These are phyloP conservation scores for Luzula sylvatica DNA, from an alignment of 176 grass and related monocot species.

Conservation along the genomic window DNA sequence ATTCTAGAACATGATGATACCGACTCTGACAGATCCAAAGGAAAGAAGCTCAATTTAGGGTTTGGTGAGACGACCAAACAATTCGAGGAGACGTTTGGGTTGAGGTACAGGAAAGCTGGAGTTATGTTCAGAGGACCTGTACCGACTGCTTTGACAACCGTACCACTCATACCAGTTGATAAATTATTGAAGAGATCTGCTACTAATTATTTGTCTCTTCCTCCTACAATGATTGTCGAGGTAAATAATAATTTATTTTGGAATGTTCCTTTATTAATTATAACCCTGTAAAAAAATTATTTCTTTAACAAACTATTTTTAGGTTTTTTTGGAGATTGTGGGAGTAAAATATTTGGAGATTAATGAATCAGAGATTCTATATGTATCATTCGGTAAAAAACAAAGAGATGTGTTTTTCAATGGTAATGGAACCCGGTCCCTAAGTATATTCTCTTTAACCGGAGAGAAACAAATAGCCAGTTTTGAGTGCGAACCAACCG, in stretches of 20 bases:
- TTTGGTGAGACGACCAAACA: slow-evolving; percentile 54
- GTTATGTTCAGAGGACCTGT: slow-evolving; percentile 58
- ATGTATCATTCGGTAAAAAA: slow-evolving; percentile 61
- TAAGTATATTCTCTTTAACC: slow-evolving; percentile 40
- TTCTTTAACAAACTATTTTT: neutral
- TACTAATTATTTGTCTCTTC: slow-evolving; percentile 7
- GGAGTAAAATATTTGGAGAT: slow-evolving; percentile 53
- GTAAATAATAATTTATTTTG: slow-evolving; percentile 20
- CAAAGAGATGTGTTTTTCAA: slow-evolving; percentile 50
- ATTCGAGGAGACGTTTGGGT: slow-evolving; percentile 55
- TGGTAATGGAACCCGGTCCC: slow-evolving; percentile 32
- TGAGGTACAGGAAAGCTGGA: slow-evolving; percentile 81
- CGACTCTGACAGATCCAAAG: slow-evolving; percentile 55
- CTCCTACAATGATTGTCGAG: slow-evolving; percentile 33
- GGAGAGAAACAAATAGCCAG: slow-evolving; percentile 41
- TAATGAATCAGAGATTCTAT: slow-evolving; percentile 37
- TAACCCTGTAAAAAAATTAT: neutral
- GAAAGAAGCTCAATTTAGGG: slow-evolving; percentile 63
- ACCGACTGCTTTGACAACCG: slow-evolving; percentile 50
- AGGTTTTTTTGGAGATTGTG: slow-evolving; percentile 84
- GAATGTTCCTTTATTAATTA: neutral
- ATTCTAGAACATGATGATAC: slow-evolving; percentile 86
- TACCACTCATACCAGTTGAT: slow-evolving; percentile 7
- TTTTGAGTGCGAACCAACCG: slow-evolving; percentile 56
- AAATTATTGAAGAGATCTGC: slow-evolving; percentile 23